Conservation (phyloP, 371 early-diverging fungal species). For the Mucor plumbeus region DNA sequence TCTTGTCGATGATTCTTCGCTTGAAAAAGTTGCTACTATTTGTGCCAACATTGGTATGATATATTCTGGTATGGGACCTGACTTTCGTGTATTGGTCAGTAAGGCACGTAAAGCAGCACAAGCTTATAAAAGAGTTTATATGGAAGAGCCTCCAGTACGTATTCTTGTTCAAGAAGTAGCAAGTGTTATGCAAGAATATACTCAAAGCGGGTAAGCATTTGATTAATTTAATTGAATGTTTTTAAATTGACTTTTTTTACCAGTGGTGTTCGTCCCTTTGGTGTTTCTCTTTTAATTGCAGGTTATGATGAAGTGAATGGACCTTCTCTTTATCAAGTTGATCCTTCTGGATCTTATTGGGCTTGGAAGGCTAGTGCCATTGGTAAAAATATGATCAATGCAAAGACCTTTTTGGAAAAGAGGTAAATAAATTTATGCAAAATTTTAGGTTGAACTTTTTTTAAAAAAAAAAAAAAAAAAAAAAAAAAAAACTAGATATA, state of each 20-base stretch:
- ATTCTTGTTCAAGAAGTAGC: constrained; percentile 97
- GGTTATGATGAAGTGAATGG: constrained; percentile 92
- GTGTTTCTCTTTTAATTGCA: constrained; percentile 96
- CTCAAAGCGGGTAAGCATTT: constrained; percentile 90
- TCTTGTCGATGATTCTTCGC: constrained; percentile 88
- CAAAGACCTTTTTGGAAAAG: constrained; percentile 98
- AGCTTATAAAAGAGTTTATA: constrained; percentile 91
- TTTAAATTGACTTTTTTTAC: too few species aligned
- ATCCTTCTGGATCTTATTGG: constrained; percentile 98
- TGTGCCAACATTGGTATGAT: constrained; percentile 96
- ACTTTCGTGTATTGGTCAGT: constrained; percentile 93
- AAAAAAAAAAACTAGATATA: too few species aligned
- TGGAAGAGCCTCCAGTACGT: constrained; percentile 92
- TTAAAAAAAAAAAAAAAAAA: background rate
- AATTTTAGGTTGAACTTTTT: background rate
- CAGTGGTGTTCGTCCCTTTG: constrained; percentile 99
- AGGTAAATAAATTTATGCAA: constrained; percentile 54
- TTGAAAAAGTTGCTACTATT: constrained; percentile 90
- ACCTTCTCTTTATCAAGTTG: constrained; percentile 96
- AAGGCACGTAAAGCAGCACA: constrained; percentile 97
- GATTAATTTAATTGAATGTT: background rate
- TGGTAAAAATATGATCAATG: constrained; percentile 98
- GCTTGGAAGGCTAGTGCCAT: constrained; percentile 99
- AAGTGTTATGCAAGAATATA: constrained; percentile 97
- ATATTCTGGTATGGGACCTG: constrained; percentile 98